Evolutionary conservation across 2,329 filamentous ascomycete species (phyloP).

Genomic region (Neonectria ditissima): DNA sequence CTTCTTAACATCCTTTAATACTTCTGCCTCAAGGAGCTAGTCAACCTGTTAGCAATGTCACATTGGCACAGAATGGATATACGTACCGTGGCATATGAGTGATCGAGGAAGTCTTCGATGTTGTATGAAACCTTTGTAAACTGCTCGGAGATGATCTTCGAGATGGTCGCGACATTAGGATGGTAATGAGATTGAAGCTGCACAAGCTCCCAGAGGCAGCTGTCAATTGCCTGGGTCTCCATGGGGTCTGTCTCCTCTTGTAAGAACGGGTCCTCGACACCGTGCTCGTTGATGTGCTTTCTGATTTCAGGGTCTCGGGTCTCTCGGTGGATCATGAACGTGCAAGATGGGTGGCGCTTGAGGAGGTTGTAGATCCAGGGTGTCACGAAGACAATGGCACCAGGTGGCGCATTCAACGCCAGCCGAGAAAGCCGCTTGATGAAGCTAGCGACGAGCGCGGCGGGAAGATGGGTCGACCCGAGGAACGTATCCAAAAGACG

Average conservation of each 20-base stretch:
- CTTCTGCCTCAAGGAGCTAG: slow-evolving; percentile 85
- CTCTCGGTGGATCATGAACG: slow-evolving; percentile 94
- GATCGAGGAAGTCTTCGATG: slow-evolving; percentile 96
- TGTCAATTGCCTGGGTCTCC: slow-evolving; percentile 88
- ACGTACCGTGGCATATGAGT: slow-evolving; percentile 86
- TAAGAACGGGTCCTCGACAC: slow-evolving; percentile 79
- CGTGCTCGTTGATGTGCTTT: slow-evolving; percentile 69
- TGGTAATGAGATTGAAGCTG: slow-evolving; percentile 94
- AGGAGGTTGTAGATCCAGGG: slow-evolving; percentile 97
- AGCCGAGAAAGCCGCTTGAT: slow-evolving; percentile 92
- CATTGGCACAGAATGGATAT: background rate
- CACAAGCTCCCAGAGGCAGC: slow-evolving; percentile 93
- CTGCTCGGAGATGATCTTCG: slow-evolving; percentile 94
- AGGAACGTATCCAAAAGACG: slow-evolving; percentile 92
- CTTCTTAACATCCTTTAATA: slow-evolving; percentile 86
- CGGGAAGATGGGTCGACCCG: slow-evolving; percentile 90
- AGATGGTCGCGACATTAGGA: slow-evolving; percentile 93
- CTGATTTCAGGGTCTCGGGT: slow-evolving; percentile 68
- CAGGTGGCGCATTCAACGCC: slow-evolving; percentile 87
- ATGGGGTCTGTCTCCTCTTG: slow-evolving; percentile 83
- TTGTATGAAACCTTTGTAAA: slow-evolving; percentile 97
- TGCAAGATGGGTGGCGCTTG: slow-evolving; percentile 88
- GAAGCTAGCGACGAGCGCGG: slow-evolving; percentile 91
- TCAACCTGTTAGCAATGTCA: slow-evolving; percentile 47
- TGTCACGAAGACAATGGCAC: slow-evolving; percentile 87